Percentiles rank a stretch among this genome's conserved stretches.
phyloP scores from a whole-genome alignment of 495 filamentous ascomycete species.

The Terfezia claveryi region DNA sequence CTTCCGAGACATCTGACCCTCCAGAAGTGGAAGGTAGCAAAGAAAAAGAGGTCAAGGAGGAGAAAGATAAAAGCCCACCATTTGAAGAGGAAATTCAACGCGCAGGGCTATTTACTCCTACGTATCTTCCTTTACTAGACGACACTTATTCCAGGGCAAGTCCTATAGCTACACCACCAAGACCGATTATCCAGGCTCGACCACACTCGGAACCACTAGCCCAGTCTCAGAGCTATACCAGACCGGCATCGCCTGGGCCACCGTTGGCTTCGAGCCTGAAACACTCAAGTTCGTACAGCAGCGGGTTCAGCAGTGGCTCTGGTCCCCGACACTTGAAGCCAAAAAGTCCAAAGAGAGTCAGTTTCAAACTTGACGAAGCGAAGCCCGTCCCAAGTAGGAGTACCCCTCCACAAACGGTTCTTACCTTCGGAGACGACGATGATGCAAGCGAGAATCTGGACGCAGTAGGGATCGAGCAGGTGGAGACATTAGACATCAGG shows the following conservation, averaged over 20 bases:
- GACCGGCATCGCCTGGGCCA: slow-evolving; percentile 8
- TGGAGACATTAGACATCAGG: background rate
- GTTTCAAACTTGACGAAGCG: slow-evolving; percentile 19
- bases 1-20: too few relatives aligned
- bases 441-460: background rate
- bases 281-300: slow-evolving; percentile 8
- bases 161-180: background rate
- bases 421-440: background rate
- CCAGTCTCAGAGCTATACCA: background rate
- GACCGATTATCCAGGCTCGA: slow-evolving; percentile 2
- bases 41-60: too few relatives aligned
- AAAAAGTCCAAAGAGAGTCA: slow-evolving; percentile 19
- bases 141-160: slow-evolving; percentile 3
- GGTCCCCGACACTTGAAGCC: slow-evolving; percentile 10
- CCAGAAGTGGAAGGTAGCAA: too few relatives aligned
- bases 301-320: slow-evolving; percentile 8
- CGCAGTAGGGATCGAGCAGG: background rate
- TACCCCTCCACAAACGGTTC: slow-evolving; percentile 11
- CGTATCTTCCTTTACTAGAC: slow-evolving; percentile 14
- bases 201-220: slow-evolving; percentile 1
- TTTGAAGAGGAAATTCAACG: slow-evolving; percentile 18
- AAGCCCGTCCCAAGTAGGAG: slow-evolving; percentile 18
- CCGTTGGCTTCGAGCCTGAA: slow-evolving; percentile 19
- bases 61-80: too few relatives aligned
- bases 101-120: slow-evolving; percentile 17